Conservation (phyloP, 164 flowering plant genomes). For the Pachysandra terminalis region DNA sequence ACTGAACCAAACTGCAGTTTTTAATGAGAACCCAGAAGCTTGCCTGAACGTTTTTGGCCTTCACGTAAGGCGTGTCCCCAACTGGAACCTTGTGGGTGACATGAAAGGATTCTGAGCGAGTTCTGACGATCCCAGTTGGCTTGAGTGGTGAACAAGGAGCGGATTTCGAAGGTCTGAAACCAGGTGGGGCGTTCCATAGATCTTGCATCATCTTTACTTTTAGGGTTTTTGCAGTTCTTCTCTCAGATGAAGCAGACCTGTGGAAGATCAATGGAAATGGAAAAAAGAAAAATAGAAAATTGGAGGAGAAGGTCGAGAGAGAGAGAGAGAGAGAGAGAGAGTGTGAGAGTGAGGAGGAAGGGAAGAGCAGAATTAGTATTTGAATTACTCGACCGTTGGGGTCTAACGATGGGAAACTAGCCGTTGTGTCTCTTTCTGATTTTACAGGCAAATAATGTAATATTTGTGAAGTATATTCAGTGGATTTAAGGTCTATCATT, state of each 20-base stretch:
- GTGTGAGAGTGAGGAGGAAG: constrained; percentile 12
- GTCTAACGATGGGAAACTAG: constrained; percentile 49
- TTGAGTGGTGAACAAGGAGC: constrained; percentile 94
- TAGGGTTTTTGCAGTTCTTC: constrained; percentile 1
- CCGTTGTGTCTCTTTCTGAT: constrained; percentile 51
- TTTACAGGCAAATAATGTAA: no score
- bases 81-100: constrained; percentile 87
- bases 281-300: constrained; percentile 2
- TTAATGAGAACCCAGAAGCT: constrained; percentile 1
- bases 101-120: constrained; percentile 81
- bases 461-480: no score
- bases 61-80: constrained; percentile 94
- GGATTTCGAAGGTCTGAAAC: constrained; percentile 75
- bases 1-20: background rate
- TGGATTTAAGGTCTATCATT: no score
- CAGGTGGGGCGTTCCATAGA: constrained; percentile 78
- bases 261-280: constrained; percentile 2
- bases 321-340: constrained; percentile 6
- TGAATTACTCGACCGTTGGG: constrained; percentile 63
- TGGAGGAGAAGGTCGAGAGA: constrained; percentile 10
- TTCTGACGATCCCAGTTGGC: constrained; percentile 57
- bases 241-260: constrained; percentile 18
- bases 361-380: constrained; percentile 16
- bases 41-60: constrained; percentile 95
- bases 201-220: constrained; percentile 66